Evolutionary conservation across 805 yeast genomes (phyloP).

Genomic region (Clavispora santaluciae): DNA sequence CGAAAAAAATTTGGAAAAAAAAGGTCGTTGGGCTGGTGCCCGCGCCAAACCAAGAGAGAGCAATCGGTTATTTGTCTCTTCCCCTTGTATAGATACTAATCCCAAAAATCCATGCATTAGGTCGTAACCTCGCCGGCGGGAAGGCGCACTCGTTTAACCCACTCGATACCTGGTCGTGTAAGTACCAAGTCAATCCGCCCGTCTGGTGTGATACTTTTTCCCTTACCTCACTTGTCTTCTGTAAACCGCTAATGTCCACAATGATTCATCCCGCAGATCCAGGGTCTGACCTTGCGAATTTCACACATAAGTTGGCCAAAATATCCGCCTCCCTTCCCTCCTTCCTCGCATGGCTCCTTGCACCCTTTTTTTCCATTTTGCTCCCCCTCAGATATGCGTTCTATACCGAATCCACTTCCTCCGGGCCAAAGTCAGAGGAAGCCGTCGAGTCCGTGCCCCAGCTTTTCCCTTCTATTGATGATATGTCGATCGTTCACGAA

Average conservation of each 20-base stretch:
- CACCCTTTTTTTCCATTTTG: background rate
- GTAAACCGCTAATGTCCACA: background rate
- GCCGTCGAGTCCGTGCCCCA: background rate
- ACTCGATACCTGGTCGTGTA: too few relatives aligned
- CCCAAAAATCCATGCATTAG: too few relatives aligned
- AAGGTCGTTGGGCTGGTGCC: too few relatives aligned
- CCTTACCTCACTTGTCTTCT: background rate
- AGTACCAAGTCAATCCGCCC: background rate
- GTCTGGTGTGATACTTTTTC: background rate
- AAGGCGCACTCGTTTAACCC: too few relatives aligned
- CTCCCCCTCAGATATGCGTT: background rate
- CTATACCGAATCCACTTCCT: background rate
- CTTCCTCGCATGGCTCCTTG: background rate
- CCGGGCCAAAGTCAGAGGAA: background rate
- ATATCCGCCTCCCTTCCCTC: background rate
- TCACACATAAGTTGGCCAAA: background rate
- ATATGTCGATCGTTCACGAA: background rate
- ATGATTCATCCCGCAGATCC: background rate
- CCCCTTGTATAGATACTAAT: too few relatives aligned
- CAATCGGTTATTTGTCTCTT: too few relatives aligned
- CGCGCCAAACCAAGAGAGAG: too few relatives aligned
- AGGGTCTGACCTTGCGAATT: background rate
- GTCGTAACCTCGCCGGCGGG: too few relatives aligned
- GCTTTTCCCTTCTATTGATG: slow-evolving; percentile 13
- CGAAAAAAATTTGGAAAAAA: too few relatives aligned